Conservation (phyloP, 176 grass and related monocot species). For the Sorghum bicolor region DNA sequence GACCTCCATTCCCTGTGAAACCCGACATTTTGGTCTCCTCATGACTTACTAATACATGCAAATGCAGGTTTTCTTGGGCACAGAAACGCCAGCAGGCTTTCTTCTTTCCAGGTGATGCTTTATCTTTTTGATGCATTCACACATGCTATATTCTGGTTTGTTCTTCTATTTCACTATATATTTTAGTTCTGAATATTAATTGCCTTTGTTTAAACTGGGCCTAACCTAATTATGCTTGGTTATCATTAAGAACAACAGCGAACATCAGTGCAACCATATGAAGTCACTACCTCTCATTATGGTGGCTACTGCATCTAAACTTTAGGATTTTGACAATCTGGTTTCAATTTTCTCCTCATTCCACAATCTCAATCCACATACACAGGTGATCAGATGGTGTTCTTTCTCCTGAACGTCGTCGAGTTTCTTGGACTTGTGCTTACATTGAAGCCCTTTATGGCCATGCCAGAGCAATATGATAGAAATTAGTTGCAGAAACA, state of each 20-base stretch:
- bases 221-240: too few relatives aligned
- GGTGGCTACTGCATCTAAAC: background rate
- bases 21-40: background rate
- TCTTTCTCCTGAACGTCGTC: slow-evolving; percentile 60
- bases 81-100: slow-evolving; percentile 57
- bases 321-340: too few relatives aligned
- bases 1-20: too few relatives aligned
- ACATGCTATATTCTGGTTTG: background rate
- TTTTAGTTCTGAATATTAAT: too few relatives aligned
- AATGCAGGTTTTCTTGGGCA: slow-evolving; percentile 79
- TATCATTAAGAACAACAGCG: too few relatives aligned
- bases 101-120: slow-evolving; percentile 58
- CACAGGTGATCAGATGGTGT: slow-evolving; percentile 80
- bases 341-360: too few relatives aligned
- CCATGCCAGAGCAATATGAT: slow-evolving; percentile 7
- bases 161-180: too few relatives aligned
- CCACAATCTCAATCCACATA: background rate
- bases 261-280: too few relatives aligned
- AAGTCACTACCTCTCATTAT: too few relatives aligned
- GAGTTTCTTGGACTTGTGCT: slow-evolving; percentile 55
- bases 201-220: too few relatives aligned
- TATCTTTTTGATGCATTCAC: background rate
- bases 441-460: slow-evolving; percentile 60
- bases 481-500: background rate
- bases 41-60: background rate